Conservation (phyloP, 1,284 basidiomycete genomes). For the Fomitopsis betulina region DNA sequence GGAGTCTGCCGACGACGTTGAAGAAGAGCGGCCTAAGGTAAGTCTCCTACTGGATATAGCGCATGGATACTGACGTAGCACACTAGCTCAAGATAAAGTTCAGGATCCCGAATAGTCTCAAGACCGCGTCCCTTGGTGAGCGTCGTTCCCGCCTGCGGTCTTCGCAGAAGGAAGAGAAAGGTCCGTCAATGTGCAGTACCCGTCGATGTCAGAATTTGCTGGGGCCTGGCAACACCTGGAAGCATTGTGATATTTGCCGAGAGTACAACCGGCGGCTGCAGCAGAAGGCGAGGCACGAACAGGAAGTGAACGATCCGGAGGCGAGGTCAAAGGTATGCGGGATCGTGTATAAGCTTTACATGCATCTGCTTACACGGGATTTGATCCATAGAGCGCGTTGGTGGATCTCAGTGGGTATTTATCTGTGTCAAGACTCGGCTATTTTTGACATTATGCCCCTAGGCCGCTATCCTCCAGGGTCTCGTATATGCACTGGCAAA, state of each 20-base stretch:
- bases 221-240: constrained; percentile 17
- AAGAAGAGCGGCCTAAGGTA: constrained; percentile 3
- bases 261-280: constrained; percentile 24
- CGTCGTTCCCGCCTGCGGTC: background rate
- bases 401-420: constrained; percentile 20
- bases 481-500: constrained; percentile 28
- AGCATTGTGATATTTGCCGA: constrained; percentile 31
- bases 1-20: constrained; percentile 2
- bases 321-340: constrained; percentile 3
- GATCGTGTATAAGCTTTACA: background rate
- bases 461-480: constrained; percentile 3
- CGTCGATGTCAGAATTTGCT: constrained; percentile 15
- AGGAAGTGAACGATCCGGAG: background rate
- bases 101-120: background rate
- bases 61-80: background rate
- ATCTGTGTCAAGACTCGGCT: background rate
- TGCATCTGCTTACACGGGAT: background rate
- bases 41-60: background rate
- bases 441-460: background rate
- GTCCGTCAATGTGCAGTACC: constrained; percentile 10
- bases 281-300: background rate
- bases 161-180: background rate
- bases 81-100: constrained; percentile 3
- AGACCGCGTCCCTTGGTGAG: background rate
- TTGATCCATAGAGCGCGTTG: background rate